Percentiles rank a stretch among this genome's conserved stretches.
Evolutionary conservation across 2,329 filamentous ascomycete species (phyloP).

Genomic region (Sordariomycetes sp.): DNA sequence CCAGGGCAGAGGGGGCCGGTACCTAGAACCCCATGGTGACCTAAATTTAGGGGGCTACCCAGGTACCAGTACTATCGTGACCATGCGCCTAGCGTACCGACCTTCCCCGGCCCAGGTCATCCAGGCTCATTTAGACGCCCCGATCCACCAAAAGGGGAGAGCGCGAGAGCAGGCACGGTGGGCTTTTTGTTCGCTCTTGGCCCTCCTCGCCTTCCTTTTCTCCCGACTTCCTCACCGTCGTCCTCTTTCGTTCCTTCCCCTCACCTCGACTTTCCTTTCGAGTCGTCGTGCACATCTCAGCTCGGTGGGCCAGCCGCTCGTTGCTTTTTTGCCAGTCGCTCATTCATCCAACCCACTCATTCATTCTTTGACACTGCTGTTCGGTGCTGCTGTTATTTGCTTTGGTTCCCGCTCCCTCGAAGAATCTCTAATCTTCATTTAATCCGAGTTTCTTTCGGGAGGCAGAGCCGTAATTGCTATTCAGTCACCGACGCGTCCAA

Average conservation of each 20-base stretch:
- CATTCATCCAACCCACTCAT: slow-evolving; percentile 25
- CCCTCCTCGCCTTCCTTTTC: slow-evolving; percentile 14
- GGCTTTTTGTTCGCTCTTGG: not conserved
- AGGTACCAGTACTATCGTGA: not conserved
- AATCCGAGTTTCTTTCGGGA: not conserved
- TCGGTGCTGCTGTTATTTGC: not conserved
- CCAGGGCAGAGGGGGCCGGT: not conserved
- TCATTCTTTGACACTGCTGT: slow-evolving; percentile 11
- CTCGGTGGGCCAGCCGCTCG: slow-evolving; percentile 48
- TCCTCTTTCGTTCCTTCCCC: slow-evolving; percentile 17
- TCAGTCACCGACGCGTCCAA: not conserved
- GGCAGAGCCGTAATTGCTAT: not conserved
- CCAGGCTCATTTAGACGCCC: not conserved
- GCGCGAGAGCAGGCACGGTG: not conserved
- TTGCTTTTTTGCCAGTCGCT: slow-evolving; percentile 23
- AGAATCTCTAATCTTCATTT: not conserved
- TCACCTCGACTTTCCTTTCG: slow-evolving; percentile 2
- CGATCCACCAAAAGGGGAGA: not conserved
- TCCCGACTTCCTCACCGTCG: slow-evolving; percentile 12
- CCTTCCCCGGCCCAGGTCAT: not conserved
- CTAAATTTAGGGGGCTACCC: not conserved
- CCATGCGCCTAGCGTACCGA: not conserved
- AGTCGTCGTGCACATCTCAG: slow-evolving; percentile 27
- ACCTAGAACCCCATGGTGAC: not conserved
- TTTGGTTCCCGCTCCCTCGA: not conserved